A percentile compares a stretch with the other conserved stretches of the same genome.
These are phyloP conservation scores for Penicillium janthinellum DNA, from an alignment of 2,329 filamentous ascomycete species.

Conservation along the genomic window DNA sequence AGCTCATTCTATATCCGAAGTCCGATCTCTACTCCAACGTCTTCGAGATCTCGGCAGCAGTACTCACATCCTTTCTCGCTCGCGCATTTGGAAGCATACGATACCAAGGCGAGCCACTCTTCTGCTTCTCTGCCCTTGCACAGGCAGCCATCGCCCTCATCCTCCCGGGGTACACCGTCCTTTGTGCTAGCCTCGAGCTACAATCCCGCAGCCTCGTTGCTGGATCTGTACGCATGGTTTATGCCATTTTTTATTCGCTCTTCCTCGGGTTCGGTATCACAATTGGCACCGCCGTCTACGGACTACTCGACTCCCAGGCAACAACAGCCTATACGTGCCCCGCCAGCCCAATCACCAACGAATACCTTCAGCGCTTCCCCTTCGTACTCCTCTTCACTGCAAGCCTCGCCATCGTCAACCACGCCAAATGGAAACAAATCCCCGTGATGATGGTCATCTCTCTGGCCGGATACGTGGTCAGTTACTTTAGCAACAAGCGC, in stretches of 20 bases:
- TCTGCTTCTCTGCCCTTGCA: conserved; percentile 72
- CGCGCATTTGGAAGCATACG: conserved; percentile 68
- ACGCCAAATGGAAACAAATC: conserved; percentile 76
- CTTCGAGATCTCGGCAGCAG: conserved; percentile 64
- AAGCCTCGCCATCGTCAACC: conserved; percentile 76
- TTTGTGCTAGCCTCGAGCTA: conserved; percentile 64
- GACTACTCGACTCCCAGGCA: conserved; percentile 59
- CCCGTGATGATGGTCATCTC: conserved; percentile 76
- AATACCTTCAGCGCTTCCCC: conserved; percentile 60
- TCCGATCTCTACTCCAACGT: conserved; percentile 69
- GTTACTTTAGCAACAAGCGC: conserved; percentile 68
- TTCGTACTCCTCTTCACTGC: conserved; percentile 74
- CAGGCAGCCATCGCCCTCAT: conserved; percentile 77
- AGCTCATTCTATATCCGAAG: conserved; percentile 71
- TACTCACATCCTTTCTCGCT: conserved; percentile 68
- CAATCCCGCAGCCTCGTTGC: conserved; percentile 70
- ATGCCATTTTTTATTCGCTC: conserved; percentile 72
- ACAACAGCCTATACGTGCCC: conserved; percentile 52
- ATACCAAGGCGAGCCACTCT: conserved; percentile 47
- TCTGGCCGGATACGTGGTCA: conserved; percentile 72
- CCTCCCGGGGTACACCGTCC: conserved; percentile 67
- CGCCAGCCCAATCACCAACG: conserved; percentile 50
- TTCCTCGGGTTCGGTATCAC: conserved; percentile 74
- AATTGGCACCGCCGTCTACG: conserved; percentile 65
- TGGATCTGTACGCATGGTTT: conserved; percentile 72